Base-by-base conservation (phyloP, 257 asterid species). In the Scutellaria baicalensis region DNA sequence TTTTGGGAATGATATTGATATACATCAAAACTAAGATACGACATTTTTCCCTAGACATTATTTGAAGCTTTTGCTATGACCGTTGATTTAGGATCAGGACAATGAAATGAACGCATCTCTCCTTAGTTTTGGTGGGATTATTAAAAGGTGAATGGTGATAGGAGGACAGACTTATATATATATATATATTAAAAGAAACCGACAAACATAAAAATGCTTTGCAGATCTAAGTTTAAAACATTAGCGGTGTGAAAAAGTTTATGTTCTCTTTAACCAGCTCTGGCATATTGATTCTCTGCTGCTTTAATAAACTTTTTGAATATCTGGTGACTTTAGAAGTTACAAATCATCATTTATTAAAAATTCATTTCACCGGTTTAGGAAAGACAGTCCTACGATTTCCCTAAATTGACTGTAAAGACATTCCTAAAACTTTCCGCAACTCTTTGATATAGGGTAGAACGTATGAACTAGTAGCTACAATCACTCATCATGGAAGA, bases 401-500 rank as follows among this genome's bases (percentile, higher is more conserved):
- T n/a, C n/a, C n/a, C n/a, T n/a, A n/a, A n/a, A n/a, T n/a, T n/a
- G n/a, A n/a, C n/a, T n/a, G n/a, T n/a, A n/a, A n/a, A n/a, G n/a
- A n/a, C n/a, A n/a, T n/a, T n/a, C n/a, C n/a, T n/a, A n/a, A n/a
- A n/a, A n/a, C n/a, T n/a, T 69, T 10, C 49, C 48, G 27, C 7
- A 7, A 33, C 9, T 62, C 8, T 39, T 70, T 69, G 64, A 16
- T 77, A 57, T 80, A 87, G 95, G 84, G 83, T 67, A 60, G 79
- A 74, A 80, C 77, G 38, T 90, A 87, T 55, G 87, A 90, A 69
- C 93, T 90, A 48, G 91, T 90, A 47, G 96, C 93, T 9, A 84
- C 95, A 14, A 84, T 90, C 55, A 87, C 91, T 61, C 96, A 90
- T 77, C 96, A 90, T 57, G 96, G 96, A 55, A 69, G 79, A 70